Base-by-base conservation (phyloP, 495 filamentous ascomycete species). In the Podospora bellae-mahoneyi region DNA sequence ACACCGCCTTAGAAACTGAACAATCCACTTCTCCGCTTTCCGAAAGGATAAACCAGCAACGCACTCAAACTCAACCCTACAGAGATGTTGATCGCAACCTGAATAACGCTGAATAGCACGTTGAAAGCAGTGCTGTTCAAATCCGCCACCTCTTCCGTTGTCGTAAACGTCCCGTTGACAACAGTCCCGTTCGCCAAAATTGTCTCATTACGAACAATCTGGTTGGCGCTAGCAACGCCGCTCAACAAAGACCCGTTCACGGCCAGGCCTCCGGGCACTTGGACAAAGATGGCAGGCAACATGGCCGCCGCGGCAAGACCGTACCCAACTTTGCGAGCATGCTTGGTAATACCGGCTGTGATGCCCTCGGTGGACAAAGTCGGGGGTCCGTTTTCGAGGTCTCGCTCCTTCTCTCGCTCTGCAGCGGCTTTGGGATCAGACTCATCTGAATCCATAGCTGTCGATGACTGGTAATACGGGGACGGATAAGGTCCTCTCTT, bases 201-300 rank as follows among this genome's bases (percentile, higher is more conserved):
- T 10, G 75, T 77, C 69, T 77, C 83, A 64, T 83, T 86, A 60
- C 72, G 66, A 15, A 86, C 90, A 66, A 98, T 88, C 72, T 92
- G 85, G 73, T 97, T 88, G 2, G 93, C 94, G 16, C 87, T 89
- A n/a, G 87, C 87, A 54, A 99, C 84, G 7, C 95, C 94, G n/a
- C 87, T 88, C 16, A 99, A 83, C 67, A 97, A 79, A 10, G 89
- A 92, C 2, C 94, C 94, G 34, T 87, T 87, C 4, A 92, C 93
- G 0, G 95, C 92, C 15, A 99, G 83, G 4, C 94, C 94, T 16
- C 90, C 93, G 2, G 94, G 94, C 5, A 99, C 95, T 64, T 95
- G 91, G 5, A 99, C 94, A 72, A 96, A 96, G 69, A 99, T 97
- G 4, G 92, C 94, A 1, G 94, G 94, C 0, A 98, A 79, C 80